Evolutionary conservation across 2,329 filamentous ascomycete genomes (phyloP).

Genomic region (Volutella citrinella): DNA sequence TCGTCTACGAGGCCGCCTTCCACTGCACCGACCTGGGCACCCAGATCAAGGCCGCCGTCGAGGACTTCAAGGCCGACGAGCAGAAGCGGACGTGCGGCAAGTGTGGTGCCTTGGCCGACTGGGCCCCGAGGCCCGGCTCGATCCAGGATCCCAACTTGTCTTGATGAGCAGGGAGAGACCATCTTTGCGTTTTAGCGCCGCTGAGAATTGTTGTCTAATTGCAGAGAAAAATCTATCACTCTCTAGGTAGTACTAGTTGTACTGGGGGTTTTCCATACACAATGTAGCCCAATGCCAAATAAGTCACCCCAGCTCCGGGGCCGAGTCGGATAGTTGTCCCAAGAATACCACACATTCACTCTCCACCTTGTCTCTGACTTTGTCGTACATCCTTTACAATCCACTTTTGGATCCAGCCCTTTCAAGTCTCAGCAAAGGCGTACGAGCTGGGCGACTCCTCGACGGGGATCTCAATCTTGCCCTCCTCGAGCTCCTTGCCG

Average conservation of each 20-base stretch:
- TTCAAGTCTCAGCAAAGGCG: conserved; percentile 69
- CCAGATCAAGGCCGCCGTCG: conserved; percentile 90
- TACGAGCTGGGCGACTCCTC: conserved; percentile 77
- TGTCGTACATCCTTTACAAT: no score
- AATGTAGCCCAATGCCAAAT: no score
- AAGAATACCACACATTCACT: no score
- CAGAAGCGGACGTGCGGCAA: conserved; percentile 69
- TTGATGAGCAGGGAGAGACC: conserved; percentile 2
- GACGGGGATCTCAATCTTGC: conserved; percentile 77
- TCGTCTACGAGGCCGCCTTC: conserved; percentile 85
- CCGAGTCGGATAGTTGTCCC: no score
- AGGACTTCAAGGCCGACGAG: conserved; percentile 68
- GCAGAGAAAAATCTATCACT: no score
- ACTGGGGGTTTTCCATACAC: no score
- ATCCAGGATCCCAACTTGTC: conserved; percentile 58
- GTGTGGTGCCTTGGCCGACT: conserved; percentile 75
- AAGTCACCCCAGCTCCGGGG: no score
- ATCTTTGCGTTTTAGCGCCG: no score
- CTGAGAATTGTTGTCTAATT: no score
- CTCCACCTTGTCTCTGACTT: conserved; percentile 2
- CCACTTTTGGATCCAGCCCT: no score
- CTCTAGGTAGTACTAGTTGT: no score
- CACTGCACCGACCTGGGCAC: conserved; percentile 87
- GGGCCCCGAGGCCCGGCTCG: conserved; percentile 58
- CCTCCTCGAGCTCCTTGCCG: conserved; percentile 82